Evolutionary conservation across 2,329 filamentous ascomycete species (phyloP), one percentile per base, ranked within the genome.

Genomic region (Cladosporium sp.): DNA sequence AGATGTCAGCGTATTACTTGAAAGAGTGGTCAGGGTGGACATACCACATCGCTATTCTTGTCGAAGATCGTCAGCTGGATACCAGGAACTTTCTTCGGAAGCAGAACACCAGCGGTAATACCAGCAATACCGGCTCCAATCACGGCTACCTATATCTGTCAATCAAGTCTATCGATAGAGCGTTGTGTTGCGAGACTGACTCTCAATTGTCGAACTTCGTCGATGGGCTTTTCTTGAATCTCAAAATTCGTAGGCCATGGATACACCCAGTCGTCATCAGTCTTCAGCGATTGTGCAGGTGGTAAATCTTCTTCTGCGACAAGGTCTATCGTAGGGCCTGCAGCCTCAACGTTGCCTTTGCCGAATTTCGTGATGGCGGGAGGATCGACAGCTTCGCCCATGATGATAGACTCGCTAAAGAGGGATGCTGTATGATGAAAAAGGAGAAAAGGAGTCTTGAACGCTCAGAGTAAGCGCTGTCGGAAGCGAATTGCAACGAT

Each of bases 71-170:
- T 82, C 58, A 91, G 71, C 44, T 88, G 74, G 48, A 90, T 80
- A 0, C 80, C 80, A 0, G 88, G 87, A 0, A 91, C 82, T 62
- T 91, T 91, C 9, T 75, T 79, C 0, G 87, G 87, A 0, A 91
- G 74, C 8, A 90, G 71, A 7, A 85, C 78, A 0, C 86, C 88
- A 1, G 87, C 83, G 4, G 81, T 80, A 35, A 88, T 79, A 3
- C 86, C 86, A 0, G 83, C 71, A 0, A 89, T 71, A 0, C 86
- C 86, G 8, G 84, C 85, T 1, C 86, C 86, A 32, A 89, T 80
- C 0, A 89, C 78, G 0, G 80, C 82, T 1, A 87, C 84, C 49
- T 78, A 75, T 51, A 24, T 47, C 22, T 13, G 36, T 39, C 28
- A 57, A 44, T 7, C 6, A 15, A 15, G 17, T 40, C 4, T 13